These are phyloP conservation scores for Pleurotus platypus DNA, from an alignment of 768 basidiomycete species.

Conservation along the genomic window DNA sequence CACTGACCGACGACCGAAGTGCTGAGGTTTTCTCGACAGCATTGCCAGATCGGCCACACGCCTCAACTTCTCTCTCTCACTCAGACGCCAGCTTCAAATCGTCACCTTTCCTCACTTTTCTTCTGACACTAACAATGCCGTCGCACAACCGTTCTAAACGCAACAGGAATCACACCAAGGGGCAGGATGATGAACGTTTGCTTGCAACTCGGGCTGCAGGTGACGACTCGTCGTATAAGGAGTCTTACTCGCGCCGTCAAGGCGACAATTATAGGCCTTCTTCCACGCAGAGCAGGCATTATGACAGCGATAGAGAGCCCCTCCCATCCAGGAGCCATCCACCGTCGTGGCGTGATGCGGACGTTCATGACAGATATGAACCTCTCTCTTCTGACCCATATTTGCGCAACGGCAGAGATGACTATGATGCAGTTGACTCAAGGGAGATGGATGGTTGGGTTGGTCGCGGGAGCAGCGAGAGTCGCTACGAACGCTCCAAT, in stretches of 20 bases:
- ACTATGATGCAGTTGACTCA: constrained; percentile 38
- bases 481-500: constrained; percentile 37
- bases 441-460: constrained; percentile 46
- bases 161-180: constrained; percentile 47
- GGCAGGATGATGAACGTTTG: constrained; percentile 45
- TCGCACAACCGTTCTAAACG: constrained; percentile 42
- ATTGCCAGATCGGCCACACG: constrained; percentile 18
- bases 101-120: constrained; percentile 15
- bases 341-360: constrained; percentile 46
- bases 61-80: constrained; percentile 25
- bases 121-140: constrained; percentile 29
- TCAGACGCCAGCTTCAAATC: constrained; percentile 17
- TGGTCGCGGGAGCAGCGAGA: constrained; percentile 29
- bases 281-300: constrained; percentile 36
- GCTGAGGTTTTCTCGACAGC: neutral
- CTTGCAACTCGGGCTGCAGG: constrained; percentile 22
- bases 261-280: constrained; percentile 47
- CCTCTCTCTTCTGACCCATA: constrained; percentile 42
- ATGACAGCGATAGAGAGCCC: constrained; percentile 47
- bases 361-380: constrained; percentile 44
- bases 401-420: constrained; percentile 46
- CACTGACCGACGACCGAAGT: neutral
- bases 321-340: constrained; percentile 50
- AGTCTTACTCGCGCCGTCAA: constrained; percentile 48
- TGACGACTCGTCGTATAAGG: constrained; percentile 45